phyloP scores from a whole-genome alignment of 371 early-diverging fungal genomes.

The Parasitella parasitica region DNA sequence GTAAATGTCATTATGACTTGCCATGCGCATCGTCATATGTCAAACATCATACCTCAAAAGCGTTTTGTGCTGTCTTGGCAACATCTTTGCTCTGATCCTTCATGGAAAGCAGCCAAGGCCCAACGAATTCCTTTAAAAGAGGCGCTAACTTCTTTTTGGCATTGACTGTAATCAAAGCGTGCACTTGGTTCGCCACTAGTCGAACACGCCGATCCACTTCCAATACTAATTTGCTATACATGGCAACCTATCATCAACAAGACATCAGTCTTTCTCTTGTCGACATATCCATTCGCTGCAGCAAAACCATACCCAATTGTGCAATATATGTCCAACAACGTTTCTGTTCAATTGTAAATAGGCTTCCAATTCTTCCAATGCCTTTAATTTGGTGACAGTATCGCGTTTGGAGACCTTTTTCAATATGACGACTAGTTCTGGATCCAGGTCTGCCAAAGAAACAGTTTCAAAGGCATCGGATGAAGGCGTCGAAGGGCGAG shows the following conservation, averaged over 20 bases:
- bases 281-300: background rate
- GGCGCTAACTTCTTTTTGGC: constrained; percentile 65
- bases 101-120: constrained; percentile 63
- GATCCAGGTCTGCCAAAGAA: constrained; percentile 31
- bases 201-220: constrained; percentile 69
- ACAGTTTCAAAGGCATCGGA: constrained; percentile 22
- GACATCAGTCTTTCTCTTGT: background rate
- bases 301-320: constrained; percentile 37
- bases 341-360: constrained; percentile 47
- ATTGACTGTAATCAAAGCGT: constrained; percentile 49
- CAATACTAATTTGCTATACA: constrained; percentile 58
- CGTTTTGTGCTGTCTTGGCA: constrained; percentile 42
- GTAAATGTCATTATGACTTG: background rate
- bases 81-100: constrained; percentile 66
- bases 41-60: constrained; percentile 60
- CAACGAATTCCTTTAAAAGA: constrained; percentile 58
- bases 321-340: constrained; percentile 25
- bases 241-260: constrained; percentile 31
- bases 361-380: constrained; percentile 64
- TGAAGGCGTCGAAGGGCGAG: constrained; percentile 27
- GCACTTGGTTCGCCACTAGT: constrained; percentile 52
- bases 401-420: constrained; percentile 68
- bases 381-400: constrained; percentile 65
- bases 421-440: constrained; percentile 61
- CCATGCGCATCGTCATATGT: background rate